Evolutionary conservation across 1,139 yeast species (phyloP).

Genomic region (Magnusiomyces fungicola): DNA sequence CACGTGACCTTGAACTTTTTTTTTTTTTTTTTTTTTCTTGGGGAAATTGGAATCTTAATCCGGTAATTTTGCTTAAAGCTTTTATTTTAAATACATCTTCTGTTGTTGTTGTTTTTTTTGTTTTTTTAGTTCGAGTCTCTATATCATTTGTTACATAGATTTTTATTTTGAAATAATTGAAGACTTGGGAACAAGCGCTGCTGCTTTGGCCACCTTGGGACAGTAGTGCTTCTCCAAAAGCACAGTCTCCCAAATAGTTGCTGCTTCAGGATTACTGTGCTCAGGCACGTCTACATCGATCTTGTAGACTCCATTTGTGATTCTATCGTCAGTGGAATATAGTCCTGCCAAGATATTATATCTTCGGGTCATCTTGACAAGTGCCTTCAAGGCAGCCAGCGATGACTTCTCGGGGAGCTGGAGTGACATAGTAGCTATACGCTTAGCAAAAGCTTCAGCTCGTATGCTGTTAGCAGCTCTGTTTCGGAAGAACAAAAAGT

Average conservation of each 20-base stretch:
- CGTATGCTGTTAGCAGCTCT: conserved; percentile 64
- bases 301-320: conserved; percentile 67
- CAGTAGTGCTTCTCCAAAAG: conserved; percentile 74
- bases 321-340: conserved; percentile 81
- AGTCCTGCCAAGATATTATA: conserved; percentile 61
- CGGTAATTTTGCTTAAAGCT: too few relatives aligned
- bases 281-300: conserved; percentile 56
- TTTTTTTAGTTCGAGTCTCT: too few relatives aligned
- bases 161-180: conserved; percentile 11
- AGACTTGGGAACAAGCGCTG: conserved; percentile 25
- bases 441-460: conserved; percentile 76
- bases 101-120: too few relatives aligned
- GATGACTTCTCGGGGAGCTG: conserved; percentile 87
- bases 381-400: conserved; percentile 64
- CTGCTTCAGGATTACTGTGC: conserved; percentile 77
- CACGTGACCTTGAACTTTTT: too few relatives aligned
- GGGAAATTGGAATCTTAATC: too few relatives aligned
- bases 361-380: conserved; percentile 67
- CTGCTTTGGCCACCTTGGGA: conserved; percentile 61
- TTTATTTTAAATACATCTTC: too few relatives aligned
- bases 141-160: too few relatives aligned
- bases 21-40: too few relatives aligned
- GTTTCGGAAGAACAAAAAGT: conserved; percentile 72
- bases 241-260: conserved; percentile 83
- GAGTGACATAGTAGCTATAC: conserved; percentile 57